Base-by-base conservation (phyloP, 2,329 filamentous ascomycete species). In the Capronia coronata region DNA sequence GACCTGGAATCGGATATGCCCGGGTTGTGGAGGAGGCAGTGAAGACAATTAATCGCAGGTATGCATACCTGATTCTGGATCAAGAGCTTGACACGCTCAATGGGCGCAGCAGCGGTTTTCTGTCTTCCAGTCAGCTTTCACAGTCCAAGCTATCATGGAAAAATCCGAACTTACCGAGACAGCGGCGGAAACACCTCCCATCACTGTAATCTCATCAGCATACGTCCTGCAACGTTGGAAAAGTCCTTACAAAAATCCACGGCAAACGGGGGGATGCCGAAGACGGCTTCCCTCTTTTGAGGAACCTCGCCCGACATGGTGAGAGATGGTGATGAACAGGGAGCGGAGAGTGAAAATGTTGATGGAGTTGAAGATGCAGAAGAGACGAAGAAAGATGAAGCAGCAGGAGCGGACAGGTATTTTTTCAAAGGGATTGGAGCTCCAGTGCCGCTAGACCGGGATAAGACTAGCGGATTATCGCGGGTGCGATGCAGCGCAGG, bases 1-100 rank as follows among this genome's bases (percentile, higher is more conserved):
- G 9, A 41, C n/a, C 14, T 11, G 8, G 7, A 22, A 19, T 21
- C 10, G 37, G 45, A 49, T n/a, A n/a, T 43, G 48, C 25, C 10
- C 38, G 45, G 45, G 35, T 27, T 32, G 29, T 32, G 29, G 7
- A 30, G 38, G 18, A 35, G 37, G 22, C 11, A 18, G 46, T 18
- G 23, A 13, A 23, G 42, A 8, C 27, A 32, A 41, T 29, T 27
- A 27, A n/a, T n/a, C n/a, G 34, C 43, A 53, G 38, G 21, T 53
- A 48, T 48, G 79, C 88, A 64, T 83, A 95, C 90, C 86, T 98
- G 93, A 82, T 98, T 98, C 83, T 98, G 93, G 80, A 98, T 94
- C 71, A 98, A 87, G 72, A 98, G 93, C 90, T 98, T 98, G 79
- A 98, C 86, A 89, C 93, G 93, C 90, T 98, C 93, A 68, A 98